Base-by-base conservation (phyloP, 1,139 yeast genomes). In the Nadsonia commutata region DNA sequence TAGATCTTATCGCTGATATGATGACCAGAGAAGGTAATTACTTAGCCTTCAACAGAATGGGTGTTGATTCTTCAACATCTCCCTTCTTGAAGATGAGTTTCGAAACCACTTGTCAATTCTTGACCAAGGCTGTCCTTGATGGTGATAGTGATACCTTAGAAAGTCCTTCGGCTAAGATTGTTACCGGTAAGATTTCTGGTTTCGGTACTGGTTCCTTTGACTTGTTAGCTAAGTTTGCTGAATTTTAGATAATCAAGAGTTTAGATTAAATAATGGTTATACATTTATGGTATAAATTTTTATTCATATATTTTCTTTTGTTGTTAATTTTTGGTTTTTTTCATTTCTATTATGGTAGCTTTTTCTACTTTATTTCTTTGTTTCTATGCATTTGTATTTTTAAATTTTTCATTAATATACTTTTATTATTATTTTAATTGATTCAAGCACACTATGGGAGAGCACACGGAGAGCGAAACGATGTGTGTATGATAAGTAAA, bases 1-100 rank as follows among this genome's bases (percentile, higher is more conserved):
- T 93, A 67, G 97, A 90, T 60, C 75, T 93, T 62, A 81, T 93
- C 64, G 98, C 95, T 51, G 99, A 93, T 64, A 84, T 85, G 88
- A 93, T 93, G 99, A 93, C 99, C 3, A 78, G 98, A 63, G 97
- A 90, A 66, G 99, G 99, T 57, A 76, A 93, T 2, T 93, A 88
- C 61, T 69, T 90, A 62, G 95, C 99, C 21, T 93, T 93, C 71
- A 88, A 86, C 66, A 81, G 99, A 72, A 95, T 86, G 67, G 98
- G 98, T 64, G 88, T 93, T 61, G 97, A 90, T 61, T 74, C 95
- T 2, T 78, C 93, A 19, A 86, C 97, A 2, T 88, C 97, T 9
- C 83, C 97, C 27, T 84, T 93, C 69, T 80, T 86, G 90, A 93
- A 93, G 72, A 93, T 93, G 99, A 85, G 96, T 47, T 93, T 86